Base-by-base conservation (phyloP, 2,329 filamentous ascomycete genomes). In the Penicillium sp. region DNA sequence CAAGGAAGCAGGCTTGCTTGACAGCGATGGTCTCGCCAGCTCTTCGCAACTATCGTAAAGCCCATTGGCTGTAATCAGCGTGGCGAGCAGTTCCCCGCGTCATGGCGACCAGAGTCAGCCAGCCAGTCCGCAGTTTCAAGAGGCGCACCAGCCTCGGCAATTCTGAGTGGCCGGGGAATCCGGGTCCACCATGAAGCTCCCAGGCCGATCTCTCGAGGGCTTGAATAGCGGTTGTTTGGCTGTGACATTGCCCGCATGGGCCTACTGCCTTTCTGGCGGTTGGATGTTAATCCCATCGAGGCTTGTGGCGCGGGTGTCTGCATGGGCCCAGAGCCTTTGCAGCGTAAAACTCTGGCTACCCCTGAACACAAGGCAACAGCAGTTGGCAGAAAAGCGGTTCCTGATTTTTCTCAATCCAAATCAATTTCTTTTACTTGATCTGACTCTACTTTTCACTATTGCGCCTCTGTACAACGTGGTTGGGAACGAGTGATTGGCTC, bases 1-100 rank as follows among this genome's bases (percentile, higher is more conserved):
- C 44, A 89, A 82, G 67, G 89, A 98, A 68, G 85, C 90, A 3
- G 89, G 89, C 27, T 70, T 98, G 44, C 66, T 82, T 39, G 71
- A 75, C 30, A 57, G 55, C 35, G 69, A 72, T 30, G 64, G 60
- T 30, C 34, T 42, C 30, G 37, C 57, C 50, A 44, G 35, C 40
- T 45, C 47, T 32, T 45, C 47, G 5, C 41, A 42, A 37, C 37
- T 39, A 37, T 28, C 32, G 13, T 46, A 45, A 33, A 39, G 30
- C 3, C 22, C 32, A 44, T 36, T 35, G 36, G 32, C 29, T 22
- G 30, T 39, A 39, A 32, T 39, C 32, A 41, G 39, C 36, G 31
- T 26, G 26, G 5, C 25, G 25, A 27, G 25, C 12, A 4, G 4
- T 27, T 41, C 40, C 36, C 23, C 31, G 33, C 26, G 17, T 36